Evolutionary conservation across 2,329 filamentous ascomycete species (phyloP).

Genomic region (Nemania sp.): DNA sequence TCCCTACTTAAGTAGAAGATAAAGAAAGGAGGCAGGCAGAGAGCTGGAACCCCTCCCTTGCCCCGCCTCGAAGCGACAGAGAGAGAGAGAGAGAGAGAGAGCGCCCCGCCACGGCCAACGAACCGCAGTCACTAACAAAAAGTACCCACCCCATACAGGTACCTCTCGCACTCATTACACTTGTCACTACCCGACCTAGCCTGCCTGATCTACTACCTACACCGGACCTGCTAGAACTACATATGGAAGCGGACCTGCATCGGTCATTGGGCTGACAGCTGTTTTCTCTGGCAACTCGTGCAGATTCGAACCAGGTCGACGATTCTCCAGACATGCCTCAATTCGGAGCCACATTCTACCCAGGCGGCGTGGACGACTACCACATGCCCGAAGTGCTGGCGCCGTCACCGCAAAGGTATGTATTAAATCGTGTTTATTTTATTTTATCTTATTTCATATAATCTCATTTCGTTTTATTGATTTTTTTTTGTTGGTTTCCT

Average conservation of each 20-base stretch:
- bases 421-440: constrained; percentile 29
- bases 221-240: not conserved
- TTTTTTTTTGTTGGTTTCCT: no score
- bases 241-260: constrained; percentile 17
- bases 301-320: constrained; percentile 39
- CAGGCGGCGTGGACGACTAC: constrained; percentile 62
- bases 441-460: no score
- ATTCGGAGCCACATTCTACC: constrained; percentile 62
- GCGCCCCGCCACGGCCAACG: constrained; percentile 23
- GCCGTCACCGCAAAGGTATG: constrained; percentile 62
- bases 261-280: constrained; percentile 38
- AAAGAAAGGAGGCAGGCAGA: no score
- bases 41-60: no score
- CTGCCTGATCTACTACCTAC: no score
- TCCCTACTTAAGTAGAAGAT: no score
- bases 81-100: not conserved
- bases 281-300: constrained; percentile 33
- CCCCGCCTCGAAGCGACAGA: not conserved
- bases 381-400: constrained; percentile 65
- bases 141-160: no score
- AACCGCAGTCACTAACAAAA: not conserved
- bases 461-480: not conserved
- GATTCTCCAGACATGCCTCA: constrained; percentile 49
- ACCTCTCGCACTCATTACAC: no score
- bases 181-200: no score